Evolutionary conservation across 2,329 filamentous ascomycete genomes (phyloP), one percentile per base, ranked within the genome.

Genomic region (Beauveria asiatica): DNA sequence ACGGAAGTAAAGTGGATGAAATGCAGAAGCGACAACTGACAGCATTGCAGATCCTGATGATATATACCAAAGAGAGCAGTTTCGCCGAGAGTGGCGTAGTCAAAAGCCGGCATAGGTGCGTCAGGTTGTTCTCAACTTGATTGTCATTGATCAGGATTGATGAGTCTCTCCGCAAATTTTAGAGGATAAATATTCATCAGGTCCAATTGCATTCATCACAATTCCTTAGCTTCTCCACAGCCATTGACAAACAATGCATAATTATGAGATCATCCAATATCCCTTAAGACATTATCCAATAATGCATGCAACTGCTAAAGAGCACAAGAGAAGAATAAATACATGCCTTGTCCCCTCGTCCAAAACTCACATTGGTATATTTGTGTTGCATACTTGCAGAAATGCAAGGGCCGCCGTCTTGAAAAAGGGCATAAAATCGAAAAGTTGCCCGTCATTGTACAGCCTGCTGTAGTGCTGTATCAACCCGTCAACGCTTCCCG

Each of bases 371-470:
- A 23, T 10, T 48, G 53, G 13, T 33, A n/a, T 48, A 19, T 52
- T 44, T 11, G 48, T 10, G 3, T 59, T n/a, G 41, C 39, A 52
- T 13, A 59, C 25, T 21, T 30, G 30, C 39, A 59, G 19, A 41
- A 59, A 59, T 0, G 41, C 25, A 17, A 27, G 16, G 2, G 41
- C 41, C 5, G 57, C 57, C 7, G 21, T 25, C 19, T 46, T 48
- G 27, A 59, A 59, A n/a, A 53, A 53, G 3, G 48, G 41, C 49
- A 59, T 53, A 17, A 59, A 53, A 19, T 53, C 57, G 16, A 53
- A 30, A 9, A 48, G 27, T 17, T 46, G 39, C 39, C 30, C 42
- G 19, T 53, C 39, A 5, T 19, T 53, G 41, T 23, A 52, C 19
- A 59, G 41, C 27, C 8, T 11, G 13, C 41, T 8, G 30, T 59